Conservation (phyloP, 1,284 basidiomycete genomes). For the Stygiomarasmius scandens region DNA sequence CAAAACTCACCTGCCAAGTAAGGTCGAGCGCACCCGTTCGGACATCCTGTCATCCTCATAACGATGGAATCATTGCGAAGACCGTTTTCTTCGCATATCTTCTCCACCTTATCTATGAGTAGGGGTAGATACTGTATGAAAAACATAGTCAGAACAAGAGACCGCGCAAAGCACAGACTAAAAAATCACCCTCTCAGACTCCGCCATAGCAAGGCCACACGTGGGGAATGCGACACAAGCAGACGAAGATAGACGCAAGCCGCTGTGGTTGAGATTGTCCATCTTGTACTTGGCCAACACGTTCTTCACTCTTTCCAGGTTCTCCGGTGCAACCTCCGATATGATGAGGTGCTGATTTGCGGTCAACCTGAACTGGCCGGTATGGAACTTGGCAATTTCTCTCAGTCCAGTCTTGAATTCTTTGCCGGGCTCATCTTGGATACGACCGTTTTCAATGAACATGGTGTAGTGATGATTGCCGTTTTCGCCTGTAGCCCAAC, state of each 20-base stretch:
- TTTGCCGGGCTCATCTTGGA: conserved; percentile 88
- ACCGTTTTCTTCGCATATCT: conserved; percentile 91
- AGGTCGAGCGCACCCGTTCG: conserved; percentile 93
- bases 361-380: conserved; percentile 90
- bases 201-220: conserved; percentile 94
- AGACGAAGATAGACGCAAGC: conserved; percentile 82
- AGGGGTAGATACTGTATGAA: conserved; percentile 82
- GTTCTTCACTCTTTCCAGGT: conserved; percentile 78
- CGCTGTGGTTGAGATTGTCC: conserved; percentile 85
- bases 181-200: conserved; percentile 77
- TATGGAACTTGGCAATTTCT: conserved; percentile 93
- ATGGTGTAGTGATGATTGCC: conserved; percentile 92
- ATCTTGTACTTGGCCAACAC: conserved; percentile 88
- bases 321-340: conserved; percentile 78
- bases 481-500: conserved; percentile 88
- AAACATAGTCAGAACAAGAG: conserved; percentile 12
- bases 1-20: conserved; percentile 74
- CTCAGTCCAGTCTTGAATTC: conserved; percentile 93
- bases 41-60: conserved; percentile 98
- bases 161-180: not conserved
- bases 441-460: conserved; percentile 97
- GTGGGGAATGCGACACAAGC: conserved; percentile 99
- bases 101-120: conserved; percentile 94
- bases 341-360: conserved; percentile 96
- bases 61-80: conserved; percentile 92